phyloP scores from a whole-genome alignment of 2,329 filamentous ascomycete species.

The Incumbomyces delicatus region DNA sequence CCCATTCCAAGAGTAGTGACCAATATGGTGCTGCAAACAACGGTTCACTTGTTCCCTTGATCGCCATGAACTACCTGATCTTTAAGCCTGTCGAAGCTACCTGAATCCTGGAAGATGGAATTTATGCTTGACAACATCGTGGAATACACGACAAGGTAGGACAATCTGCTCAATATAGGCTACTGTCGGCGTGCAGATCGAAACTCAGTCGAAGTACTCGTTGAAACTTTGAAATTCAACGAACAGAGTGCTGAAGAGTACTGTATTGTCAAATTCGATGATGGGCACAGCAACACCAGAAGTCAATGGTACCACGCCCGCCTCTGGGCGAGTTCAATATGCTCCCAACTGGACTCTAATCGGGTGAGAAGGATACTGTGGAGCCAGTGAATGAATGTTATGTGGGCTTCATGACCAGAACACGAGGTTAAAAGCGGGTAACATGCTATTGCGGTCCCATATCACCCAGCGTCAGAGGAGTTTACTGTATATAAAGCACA shows the following conservation, averaged over 20 bases:
- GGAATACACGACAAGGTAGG: constrained; percentile 67
- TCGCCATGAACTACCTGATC: constrained; percentile 65
- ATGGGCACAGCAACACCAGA: constrained; percentile 45
- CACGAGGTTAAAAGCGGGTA: constrained; percentile 48
- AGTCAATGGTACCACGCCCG: no score
- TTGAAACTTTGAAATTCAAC: constrained; percentile 52
- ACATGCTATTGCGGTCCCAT: constrained; percentile 39
- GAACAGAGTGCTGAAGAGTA: constrained; percentile 51
- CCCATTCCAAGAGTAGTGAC: constrained; percentile 54
- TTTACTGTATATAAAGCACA: constrained; percentile 42
- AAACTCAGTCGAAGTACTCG: constrained; percentile 56
- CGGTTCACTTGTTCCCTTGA: constrained; percentile 57
- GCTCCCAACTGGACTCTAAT: constrained; percentile 47
- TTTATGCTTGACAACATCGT: constrained; percentile 67
- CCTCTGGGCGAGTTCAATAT: constrained; percentile 68
- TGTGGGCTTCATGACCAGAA: constrained; percentile 53
- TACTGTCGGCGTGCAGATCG: constrained; percentile 61
- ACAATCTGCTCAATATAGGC: constrained; percentile 66
- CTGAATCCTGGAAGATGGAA: constrained; percentile 63
- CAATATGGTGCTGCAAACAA: constrained; percentile 58
- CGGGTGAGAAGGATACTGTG: constrained; percentile 51
- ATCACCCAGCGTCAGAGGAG: constrained; percentile 23
- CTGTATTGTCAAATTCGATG: constrained; percentile 41
- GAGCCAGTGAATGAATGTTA: constrained; percentile 49
- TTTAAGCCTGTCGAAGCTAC: constrained; percentile 57